These are phyloP conservation scores for Penicillium verhagenii DNA, from an alignment of 495 filamentous ascomycete genomes.

Conservation along the genomic window DNA sequence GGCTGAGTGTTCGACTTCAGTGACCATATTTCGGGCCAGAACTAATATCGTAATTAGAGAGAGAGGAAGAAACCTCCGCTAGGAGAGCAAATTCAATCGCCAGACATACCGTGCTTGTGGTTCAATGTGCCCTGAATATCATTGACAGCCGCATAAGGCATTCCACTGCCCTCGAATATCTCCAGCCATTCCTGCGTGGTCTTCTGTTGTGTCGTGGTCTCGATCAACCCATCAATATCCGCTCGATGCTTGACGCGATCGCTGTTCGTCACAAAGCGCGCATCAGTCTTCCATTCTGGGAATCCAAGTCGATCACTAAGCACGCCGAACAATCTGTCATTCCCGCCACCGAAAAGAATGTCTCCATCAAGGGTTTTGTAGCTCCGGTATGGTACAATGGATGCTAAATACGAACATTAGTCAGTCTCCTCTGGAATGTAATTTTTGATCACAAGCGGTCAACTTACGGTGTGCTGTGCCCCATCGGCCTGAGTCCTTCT, in stretches of 20 bases:
- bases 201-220: constrained; percentile 67
- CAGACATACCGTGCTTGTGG: constrained; percentile 68
- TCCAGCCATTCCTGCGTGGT: constrained; percentile 89
- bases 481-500: constrained; percentile 86
- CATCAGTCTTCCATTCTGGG: constrained; percentile 76
- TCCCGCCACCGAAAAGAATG: constrained; percentile 89
- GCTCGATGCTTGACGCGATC: constrained; percentile 74
- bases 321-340: constrained; percentile 86
- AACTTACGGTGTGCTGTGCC: constrained; percentile 90
- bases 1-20: constrained; percentile 74
- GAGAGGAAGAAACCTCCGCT: no score
- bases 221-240: constrained; percentile 74
- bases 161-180: constrained; percentile 81
- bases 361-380: constrained; percentile 94
- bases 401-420: constrained; percentile 54
- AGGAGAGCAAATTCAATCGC: neutral
- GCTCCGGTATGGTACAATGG: constrained; percentile 90
- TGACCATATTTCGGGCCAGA: constrained; percentile 81
- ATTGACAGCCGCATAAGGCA: constrained; percentile 95
- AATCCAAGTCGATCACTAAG: constrained; percentile 75
- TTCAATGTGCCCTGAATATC: constrained; percentile 81
- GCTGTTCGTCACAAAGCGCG: constrained; percentile 76
- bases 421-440: neutral
- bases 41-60: constrained; percentile 44
- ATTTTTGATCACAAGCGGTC: neutral